Evolutionary conservation across 345 rosid genomes (phyloP).

Genomic region (Ceriops tagal): DNA sequence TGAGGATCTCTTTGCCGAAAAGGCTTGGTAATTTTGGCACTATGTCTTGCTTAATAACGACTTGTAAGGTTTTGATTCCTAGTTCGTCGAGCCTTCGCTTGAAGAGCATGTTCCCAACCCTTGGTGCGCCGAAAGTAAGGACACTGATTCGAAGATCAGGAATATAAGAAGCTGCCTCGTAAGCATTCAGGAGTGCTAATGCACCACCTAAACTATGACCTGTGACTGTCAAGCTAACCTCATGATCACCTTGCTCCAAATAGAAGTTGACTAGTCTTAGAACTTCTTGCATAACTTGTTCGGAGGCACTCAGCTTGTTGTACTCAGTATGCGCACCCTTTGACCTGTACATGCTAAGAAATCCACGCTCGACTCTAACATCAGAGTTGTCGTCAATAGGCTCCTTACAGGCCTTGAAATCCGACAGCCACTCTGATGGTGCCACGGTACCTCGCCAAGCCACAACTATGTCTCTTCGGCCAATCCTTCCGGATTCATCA

Average conservation of each 20-base stretch:
- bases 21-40: conserved; percentile 45
- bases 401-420: conserved; percentile 30
- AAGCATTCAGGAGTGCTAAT: conserved; percentile 39
- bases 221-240: conserved; percentile 40
- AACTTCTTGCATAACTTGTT: conserved; percentile 43
- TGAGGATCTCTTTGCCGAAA: conserved; percentile 31
- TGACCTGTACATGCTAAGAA: conserved; percentile 40
- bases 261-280: conserved; percentile 23
- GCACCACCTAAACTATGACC: conserved; percentile 52
- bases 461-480: conserved; percentile 42
- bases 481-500: conserved; percentile 7
- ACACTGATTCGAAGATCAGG: conserved; percentile 26
- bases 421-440: conserved; percentile 34
- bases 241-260: conserved; percentile 25
- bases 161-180: conserved; percentile 27
- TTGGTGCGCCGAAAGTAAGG: conserved; percentile 37
- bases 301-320: conserved; percentile 45
- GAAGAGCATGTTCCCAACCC: conserved; percentile 43
- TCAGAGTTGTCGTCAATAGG: conserved; percentile 18
- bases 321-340: conserved; percentile 31
- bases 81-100: conserved; percentile 26
- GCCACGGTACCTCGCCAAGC: conserved; percentile 48
- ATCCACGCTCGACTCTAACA: conserved; percentile 23
- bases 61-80: conserved; percentile 36
- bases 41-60: conserved; percentile 38